A percentile compares a stretch with the other conserved stretches of the same genome.
phyloP scores from a whole-genome alignment of 1,139 yeast species.

The Geotrichum reessii region DNA sequence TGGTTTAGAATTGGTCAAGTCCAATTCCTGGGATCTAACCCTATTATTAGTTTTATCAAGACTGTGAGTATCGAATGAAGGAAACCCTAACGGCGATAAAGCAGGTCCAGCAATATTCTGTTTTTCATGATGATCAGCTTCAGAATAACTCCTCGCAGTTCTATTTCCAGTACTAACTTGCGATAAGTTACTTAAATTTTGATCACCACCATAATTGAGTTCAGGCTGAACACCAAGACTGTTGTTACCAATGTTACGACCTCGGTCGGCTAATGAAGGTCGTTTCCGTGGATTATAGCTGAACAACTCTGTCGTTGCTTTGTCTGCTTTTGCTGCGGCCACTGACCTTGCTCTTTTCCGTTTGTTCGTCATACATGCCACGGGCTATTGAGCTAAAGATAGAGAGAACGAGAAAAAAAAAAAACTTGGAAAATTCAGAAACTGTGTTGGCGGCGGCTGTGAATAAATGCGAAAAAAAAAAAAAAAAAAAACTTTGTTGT shows the following conservation, averaged over 20 bases:
- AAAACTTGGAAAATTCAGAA: background rate
- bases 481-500: background rate
- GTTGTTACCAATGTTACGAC: background rate
- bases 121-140: background rate
- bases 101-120: background rate
- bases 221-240: background rate
- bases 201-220: background rate
- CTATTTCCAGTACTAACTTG: too few species aligned
- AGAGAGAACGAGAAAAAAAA: background rate
- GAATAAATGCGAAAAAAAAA: background rate
- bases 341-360: background rate
- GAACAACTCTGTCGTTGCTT: background rate
- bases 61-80: background rate
- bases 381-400: background rate
- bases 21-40: background rate
- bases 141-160: background rate
- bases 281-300: conserved; percentile 1
- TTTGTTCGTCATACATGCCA: conserved; percentile 1
- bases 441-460: background rate
- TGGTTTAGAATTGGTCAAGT: background rate
- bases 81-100: background rate
- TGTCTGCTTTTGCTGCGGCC: background rate
- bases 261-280: background rate
- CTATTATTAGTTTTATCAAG: background rate
- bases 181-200: background rate